Evolutionary conservation across 805 yeast species (phyloP), one percentile per base, ranked within the genome.

Genomic region (Ogataea salicorniae): DNA sequence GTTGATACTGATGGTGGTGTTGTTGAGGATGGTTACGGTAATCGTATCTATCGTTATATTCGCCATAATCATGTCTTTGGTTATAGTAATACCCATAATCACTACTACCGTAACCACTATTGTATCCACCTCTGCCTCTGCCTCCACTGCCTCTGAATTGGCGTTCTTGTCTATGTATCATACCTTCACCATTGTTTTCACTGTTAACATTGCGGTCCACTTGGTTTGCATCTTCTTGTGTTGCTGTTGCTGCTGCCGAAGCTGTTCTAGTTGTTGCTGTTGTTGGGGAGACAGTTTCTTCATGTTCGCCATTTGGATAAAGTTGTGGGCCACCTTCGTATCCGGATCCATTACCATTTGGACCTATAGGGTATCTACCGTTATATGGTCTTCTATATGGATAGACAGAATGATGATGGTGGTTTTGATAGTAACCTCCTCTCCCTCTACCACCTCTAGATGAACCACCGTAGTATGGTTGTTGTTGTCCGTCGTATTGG

Each of bases 381-480:
- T 34, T 34, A 20, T 51, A 49, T 15, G 53, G 46, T 40, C 55
- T 42, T 37, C 43, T 47, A 36, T 52, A 45, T 2, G 41, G 46
- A 34, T 49, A 11, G 13, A 6, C 14, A 35, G 16, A 42, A 15
- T 37, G 36, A 37, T 22, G 33, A 26, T 38, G 40, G 23, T 38
- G 22, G 6, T 36, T 23, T 11, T 36, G 16, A 17, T 50, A 44
- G 16, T 45, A 37, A 9, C 47, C 47, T 31, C 51, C 47, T 26
- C 49, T 34, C n/a, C 43, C 46, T 18, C 50, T 26, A 2, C 31
- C 31, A 9, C 31, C 31, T 26, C 31, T 26, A 5, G 31, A 26
- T 3, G 31, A 26, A 11, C 31, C 31, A 9, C 13, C 31, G 31
- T 26, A 26, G 31, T 26, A 26, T 26, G 31, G 31, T 26, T 26